A percentile compares a stretch with the other conserved stretches of the same genome.
These are phyloP conservation scores for Diversispora epigaea DNA, from an alignment of 192 early-diverging fungal genomes.

Conservation along the genomic window DNA sequence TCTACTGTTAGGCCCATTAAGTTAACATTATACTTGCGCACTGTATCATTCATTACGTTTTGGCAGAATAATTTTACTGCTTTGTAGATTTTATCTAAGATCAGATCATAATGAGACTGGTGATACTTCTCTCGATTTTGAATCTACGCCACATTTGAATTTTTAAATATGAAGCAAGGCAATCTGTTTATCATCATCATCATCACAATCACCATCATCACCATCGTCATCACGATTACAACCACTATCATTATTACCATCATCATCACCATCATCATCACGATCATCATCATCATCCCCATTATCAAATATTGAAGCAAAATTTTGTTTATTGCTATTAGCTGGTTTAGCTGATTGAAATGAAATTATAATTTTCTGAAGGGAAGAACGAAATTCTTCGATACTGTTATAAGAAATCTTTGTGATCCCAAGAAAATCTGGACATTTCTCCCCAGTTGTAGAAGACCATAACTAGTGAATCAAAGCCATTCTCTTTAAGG, in stretches of 20 bases:
- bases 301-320: neutral
- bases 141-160: constrained; percentile 12
- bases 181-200: neutral
- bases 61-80: constrained; percentile 3
- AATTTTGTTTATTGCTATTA: neutral
- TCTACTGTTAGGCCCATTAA: constrained; percentile 20
- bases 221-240: no score
- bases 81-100: constrained; percentile 5
- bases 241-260: no score
- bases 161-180: neutral
- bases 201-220: neutral
- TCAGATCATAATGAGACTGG: neutral
- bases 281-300: no score
- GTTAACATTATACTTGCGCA: constrained; percentile 4
- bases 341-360: neutral
- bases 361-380: neutral
- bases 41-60: neutral
- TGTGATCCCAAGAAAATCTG: neutral
- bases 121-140: constrained; percentile 1
- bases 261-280: no score
- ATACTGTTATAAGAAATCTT: neutral
- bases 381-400: constrained; percentile 14
- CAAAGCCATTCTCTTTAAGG: neutral
- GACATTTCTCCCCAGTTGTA: neutral
- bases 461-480: constrained; percentile 9